Evolutionary conservation across 441 rosid genomes (phyloP), one percentile per base, ranked within the genome.

Genomic region (Mallotus repandus): DNA sequence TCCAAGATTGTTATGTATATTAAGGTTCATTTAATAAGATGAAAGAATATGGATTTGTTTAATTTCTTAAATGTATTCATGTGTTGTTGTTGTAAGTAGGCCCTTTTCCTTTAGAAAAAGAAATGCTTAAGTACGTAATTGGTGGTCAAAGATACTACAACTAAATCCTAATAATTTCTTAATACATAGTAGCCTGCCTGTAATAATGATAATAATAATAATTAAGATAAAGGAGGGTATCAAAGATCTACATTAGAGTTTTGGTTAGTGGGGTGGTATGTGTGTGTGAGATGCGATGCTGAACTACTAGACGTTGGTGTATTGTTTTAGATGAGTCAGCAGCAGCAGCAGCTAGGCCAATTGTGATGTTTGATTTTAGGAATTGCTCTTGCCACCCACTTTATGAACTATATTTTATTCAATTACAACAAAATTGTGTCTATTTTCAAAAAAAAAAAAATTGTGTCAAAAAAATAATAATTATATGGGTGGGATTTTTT

Each of bases 321-420:
- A 45, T 45, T 45, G 6, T 45, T 45, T 45, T 45, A 45, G 48
- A 45, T 7, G 48, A 45, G 11, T 9, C n/a, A n/a, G n/a, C n/a
- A n/a, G n/a, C 48, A 7, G 48, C 10, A 0, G 9, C 48, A 45
- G 41, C 41, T 45, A 9, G 48, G 11, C 2, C 48, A 45, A 45
- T 50, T 50, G 54, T 12, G 54, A 16, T 15, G 25, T 63, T 63
- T 41, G 41, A 63, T 63, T 41, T 25, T 11, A 38, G 16, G 25
- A 38, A 16, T 15, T 67, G 70, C 66, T 63, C 16, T 8, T 67
- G 70, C 45, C 25, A 32, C 15, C 70, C 18, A 50, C 60, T 68
- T 52, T 29, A 4, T 3, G 46, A 16, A 25, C 21, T 66, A 13
- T 66, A 49, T 7, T 49, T 48, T 52, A 25, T 10, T 11, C 15